These are phyloP conservation scores for Umbelopsis sp. DNA, from an alignment of 371 early-diverging fungal species.

Conservation along the genomic window DNA sequence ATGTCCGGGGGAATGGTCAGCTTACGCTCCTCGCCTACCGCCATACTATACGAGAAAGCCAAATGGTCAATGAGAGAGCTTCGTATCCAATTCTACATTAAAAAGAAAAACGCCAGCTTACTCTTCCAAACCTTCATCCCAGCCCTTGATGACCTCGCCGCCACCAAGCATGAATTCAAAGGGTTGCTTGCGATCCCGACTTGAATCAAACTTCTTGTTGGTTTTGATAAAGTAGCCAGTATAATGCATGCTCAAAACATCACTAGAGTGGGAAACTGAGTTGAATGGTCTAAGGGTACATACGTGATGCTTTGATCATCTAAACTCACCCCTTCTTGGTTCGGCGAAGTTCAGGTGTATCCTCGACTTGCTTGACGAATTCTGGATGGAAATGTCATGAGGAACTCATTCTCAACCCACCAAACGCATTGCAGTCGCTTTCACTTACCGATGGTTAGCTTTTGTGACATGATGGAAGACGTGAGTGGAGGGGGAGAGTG, in stretches of 20 bases:
- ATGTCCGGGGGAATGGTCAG: slow-evolving; percentile 20
- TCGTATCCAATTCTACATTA: not conserved
- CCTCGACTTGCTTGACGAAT: slow-evolving; percentile 9
- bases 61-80: not conserved
- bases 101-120: not conserved
- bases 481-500: not conserved
- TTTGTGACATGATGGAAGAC: not conserved
- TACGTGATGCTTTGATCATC: not conserved
- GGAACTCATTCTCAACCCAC: no score
- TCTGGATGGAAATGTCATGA: not conserved
- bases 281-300: not conserved
- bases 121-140: slow-evolving; percentile 21
- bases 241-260: slow-evolving; percentile 16
- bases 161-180: slow-evolving; percentile 18
- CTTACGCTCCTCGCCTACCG: slow-evolving; percentile 17
- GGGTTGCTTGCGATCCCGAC: slow-evolving; percentile 19
- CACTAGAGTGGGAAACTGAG: not conserved
- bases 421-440: not conserved
- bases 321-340: slow-evolving; percentile 2
- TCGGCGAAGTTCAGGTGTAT: slow-evolving; percentile 5
- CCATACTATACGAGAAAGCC: not conserved
- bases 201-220: slow-evolving; percentile 21
- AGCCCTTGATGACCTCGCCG: slow-evolving; percentile 22
- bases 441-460: not conserved
- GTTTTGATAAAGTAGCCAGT: not conserved